phyloP scores from a whole-genome alignment of 2,329 filamentous ascomycete species.

The Botryosphaeria agaves region DNA sequence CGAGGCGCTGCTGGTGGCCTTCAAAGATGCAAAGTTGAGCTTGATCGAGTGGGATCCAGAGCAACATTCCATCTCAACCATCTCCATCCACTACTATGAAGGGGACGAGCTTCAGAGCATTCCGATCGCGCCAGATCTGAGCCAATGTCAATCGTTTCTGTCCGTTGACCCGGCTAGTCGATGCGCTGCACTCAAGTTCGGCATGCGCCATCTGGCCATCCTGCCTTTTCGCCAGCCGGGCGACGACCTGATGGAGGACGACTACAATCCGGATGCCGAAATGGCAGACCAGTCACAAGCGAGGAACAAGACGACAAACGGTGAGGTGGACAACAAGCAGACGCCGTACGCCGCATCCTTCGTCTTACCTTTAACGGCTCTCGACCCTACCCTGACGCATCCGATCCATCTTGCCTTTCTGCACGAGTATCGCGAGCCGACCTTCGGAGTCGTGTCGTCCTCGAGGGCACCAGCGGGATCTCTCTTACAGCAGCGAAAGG shows the following conservation, averaged over 20 bases:
- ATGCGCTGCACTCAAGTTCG: conserved; percentile 91
- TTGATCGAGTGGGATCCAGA: conserved; percentile 87
- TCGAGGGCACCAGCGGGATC: conserved; percentile 55
- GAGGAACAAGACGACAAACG: conserved; percentile 17
- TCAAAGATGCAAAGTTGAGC: conserved; percentile 83
- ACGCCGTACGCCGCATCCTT: conserved; percentile 83
- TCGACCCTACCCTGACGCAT: conserved; percentile 76
- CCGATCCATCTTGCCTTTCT: conserved; percentile 86
- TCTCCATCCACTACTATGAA: conserved; percentile 97
- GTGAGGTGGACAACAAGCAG: conserved; percentile 18
- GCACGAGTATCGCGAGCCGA: conserved; percentile 93
- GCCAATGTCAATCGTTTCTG: conserved; percentile 62
- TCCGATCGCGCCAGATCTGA: conserved; percentile 64
- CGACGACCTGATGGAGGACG: conserved; percentile 80
- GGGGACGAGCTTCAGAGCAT: conserved; percentile 72
- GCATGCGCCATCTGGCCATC: conserved; percentile 74
- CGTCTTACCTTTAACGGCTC: conserved; percentile 72
- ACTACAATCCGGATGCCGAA: conserved; percentile 72
- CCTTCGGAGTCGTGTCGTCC: conserved; percentile 84
- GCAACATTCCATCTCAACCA: conserved; percentile 60
- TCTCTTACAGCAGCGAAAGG: conserved; percentile 58
- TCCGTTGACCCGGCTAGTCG: conserved; percentile 80
- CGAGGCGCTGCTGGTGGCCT: conserved; percentile 66
- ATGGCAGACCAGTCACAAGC: conserved; percentile 22
- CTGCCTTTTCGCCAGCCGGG: conserved; percentile 76